Conservation (phyloP, 2,329 filamentous ascomycete species). For the Hyphodiscus sp. region DNA sequence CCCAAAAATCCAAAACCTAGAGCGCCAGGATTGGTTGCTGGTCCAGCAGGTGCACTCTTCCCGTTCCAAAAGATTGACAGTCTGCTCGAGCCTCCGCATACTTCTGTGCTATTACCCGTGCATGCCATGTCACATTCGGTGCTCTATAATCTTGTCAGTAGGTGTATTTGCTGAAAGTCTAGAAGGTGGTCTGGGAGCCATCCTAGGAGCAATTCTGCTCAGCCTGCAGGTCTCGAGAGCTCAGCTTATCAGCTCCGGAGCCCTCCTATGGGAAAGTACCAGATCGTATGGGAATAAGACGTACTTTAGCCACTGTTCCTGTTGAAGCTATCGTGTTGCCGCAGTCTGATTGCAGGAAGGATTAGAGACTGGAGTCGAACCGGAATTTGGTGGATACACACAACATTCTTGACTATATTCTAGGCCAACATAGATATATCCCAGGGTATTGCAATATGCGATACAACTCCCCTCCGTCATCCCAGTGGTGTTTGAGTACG, state of each 20-base stretch:
- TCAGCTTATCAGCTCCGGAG: too few species aligned
- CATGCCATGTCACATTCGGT: constrained; percentile 26
- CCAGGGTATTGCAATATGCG: constrained; percentile 15
- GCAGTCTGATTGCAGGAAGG: constrained; percentile 13
- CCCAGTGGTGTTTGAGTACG: constrained; percentile 10
- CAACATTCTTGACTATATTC: constrained; percentile 25
- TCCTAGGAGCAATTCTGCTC: too few species aligned
- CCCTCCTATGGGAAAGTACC: too few species aligned
- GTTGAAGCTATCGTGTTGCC: constrained; percentile 13
- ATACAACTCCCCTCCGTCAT: constrained; percentile 23
- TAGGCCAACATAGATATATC: constrained; percentile 21
- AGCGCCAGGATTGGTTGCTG: constrained; percentile 18
- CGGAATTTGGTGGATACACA: constrained; percentile 5
- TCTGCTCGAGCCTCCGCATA: constrained; percentile 22
- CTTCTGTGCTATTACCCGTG: constrained; percentile 21
- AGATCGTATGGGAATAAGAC: too few species aligned
- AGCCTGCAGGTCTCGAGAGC: too few species aligned
- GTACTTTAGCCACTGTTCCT: constrained; percentile 3
- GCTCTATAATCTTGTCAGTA: not conserved
- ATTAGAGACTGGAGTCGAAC: not conserved
- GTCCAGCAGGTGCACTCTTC: constrained; percentile 10
- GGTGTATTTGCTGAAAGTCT: not conserved
- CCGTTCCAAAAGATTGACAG: constrained; percentile 24
- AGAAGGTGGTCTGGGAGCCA: too few species aligned
- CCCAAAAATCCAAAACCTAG: constrained; percentile 12